phyloP scores from a whole-genome alignment of 169 alveolate genomes.

The Plasmodium vivax region DNA sequence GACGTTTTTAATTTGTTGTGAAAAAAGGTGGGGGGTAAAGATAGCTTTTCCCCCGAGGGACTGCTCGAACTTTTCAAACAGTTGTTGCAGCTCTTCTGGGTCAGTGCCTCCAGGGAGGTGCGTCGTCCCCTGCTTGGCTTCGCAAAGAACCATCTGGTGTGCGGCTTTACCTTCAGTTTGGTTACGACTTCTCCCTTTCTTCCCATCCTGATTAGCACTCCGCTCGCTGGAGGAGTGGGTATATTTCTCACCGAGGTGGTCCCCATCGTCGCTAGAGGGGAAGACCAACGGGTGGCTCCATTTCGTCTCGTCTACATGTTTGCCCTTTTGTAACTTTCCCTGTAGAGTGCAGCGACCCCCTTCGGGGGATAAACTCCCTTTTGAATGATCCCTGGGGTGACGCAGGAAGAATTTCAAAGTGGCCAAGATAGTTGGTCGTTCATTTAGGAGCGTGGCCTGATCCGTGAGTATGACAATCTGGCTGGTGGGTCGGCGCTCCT shows the following conservation, averaged over 20 bases:
- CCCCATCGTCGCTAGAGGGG: background rate
- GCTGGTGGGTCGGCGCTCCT: background rate
- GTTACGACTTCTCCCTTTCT: background rate
- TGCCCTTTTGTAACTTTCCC: background rate
- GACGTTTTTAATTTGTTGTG: background rate
- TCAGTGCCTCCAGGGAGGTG: background rate
- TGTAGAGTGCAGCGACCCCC: background rate
- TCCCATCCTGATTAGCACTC: background rate
- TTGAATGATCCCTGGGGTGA: background rate
- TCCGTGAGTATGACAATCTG: background rate
- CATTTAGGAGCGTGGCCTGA: background rate
- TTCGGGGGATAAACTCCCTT: background rate
- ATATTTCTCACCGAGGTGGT: background rate
- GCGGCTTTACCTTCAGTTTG: background rate
- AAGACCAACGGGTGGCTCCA: background rate
- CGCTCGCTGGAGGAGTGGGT: background rate
- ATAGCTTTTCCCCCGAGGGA: background rate
- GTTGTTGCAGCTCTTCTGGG: background rate
- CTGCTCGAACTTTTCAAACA: background rate
- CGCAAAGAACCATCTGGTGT: background rate
- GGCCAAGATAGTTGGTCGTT: background rate
- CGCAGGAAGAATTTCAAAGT: background rate
- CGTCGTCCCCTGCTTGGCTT: background rate
- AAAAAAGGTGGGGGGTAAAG: background rate
- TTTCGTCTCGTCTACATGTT: background rate